These are phyloP conservation scores for Didymella lethalis DNA, from an alignment of 2,329 filamentous ascomycete genomes.

Conservation along the genomic window DNA sequence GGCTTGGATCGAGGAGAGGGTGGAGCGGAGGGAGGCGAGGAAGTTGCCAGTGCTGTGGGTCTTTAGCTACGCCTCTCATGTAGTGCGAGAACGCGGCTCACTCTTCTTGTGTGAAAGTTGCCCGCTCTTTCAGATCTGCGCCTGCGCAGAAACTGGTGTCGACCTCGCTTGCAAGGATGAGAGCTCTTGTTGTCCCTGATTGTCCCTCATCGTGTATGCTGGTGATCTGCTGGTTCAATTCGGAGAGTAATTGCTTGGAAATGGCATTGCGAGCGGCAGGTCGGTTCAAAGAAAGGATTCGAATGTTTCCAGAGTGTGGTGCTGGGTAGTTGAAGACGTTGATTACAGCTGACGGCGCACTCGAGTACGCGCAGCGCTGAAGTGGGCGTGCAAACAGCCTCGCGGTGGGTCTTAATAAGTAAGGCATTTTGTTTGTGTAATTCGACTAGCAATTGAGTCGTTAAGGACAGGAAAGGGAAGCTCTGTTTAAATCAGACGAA, in stretches of 20 bases:
- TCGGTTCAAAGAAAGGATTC: constrained; percentile 86
- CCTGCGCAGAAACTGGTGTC: constrained; percentile 92
- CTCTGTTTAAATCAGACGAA: neutral
- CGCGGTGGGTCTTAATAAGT: constrained; percentile 31
- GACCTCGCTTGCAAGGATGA: constrained; percentile 85
- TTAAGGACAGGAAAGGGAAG: neutral
- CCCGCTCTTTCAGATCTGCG: constrained; percentile 90
- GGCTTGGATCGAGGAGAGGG: constrained; percentile 74
- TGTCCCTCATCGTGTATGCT: constrained; percentile 69
- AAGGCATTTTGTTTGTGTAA: constrained; percentile 30
- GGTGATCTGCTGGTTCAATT: constrained; percentile 76
- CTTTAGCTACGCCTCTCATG: neutral
- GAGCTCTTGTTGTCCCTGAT: constrained; percentile 72
- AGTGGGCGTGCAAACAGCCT: constrained; percentile 34
- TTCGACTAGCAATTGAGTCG: neutral
- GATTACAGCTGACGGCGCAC: constrained; percentile 63
- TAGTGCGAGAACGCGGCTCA: constrained; percentile 54
- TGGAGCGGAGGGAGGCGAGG: constrained; percentile 76
- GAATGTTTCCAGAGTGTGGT: constrained; percentile 81
- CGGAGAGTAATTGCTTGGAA: constrained; percentile 76
- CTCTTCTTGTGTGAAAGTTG: constrained; percentile 79
- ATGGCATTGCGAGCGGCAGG: constrained; percentile 89
- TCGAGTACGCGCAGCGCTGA: constrained; percentile 49
- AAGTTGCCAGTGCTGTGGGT: constrained; percentile 75
- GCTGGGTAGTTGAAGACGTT: constrained; percentile 78